Evolutionary conservation across 148 eudicot genomes (phyloP).

Genomic region (Selenicereus undatus): DNA sequence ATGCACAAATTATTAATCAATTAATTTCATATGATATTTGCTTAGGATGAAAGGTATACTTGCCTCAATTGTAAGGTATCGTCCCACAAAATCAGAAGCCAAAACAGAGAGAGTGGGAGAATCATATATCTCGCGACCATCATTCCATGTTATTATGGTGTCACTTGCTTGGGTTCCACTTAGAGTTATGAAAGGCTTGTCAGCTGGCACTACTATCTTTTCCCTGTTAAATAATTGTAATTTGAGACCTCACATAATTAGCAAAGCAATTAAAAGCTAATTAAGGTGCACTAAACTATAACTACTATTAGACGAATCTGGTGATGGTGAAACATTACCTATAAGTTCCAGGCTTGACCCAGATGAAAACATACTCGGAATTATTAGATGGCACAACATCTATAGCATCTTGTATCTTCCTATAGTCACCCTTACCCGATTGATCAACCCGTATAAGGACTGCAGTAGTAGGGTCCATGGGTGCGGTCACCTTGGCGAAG

Average conservation of each 20-base stretch:
- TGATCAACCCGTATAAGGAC: slow-evolving; percentile 67
- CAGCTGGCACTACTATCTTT: slow-evolving; percentile 60
- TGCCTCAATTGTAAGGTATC: slow-evolving; percentile 68
- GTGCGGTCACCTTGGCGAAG: slow-evolving; percentile 1
- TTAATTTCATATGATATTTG: not conserved
- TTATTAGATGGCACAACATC: slow-evolving; percentile 62
- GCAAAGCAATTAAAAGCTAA: too few relatives aligned
- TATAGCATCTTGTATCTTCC: slow-evolving; percentile 67
- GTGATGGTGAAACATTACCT: slow-evolving; percentile 30
- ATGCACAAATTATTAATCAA: not conserved
- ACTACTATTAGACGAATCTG: too few relatives aligned
- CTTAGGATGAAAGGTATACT: not conserved
- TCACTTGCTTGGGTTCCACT: slow-evolving; percentile 56
- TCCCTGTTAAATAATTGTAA: slow-evolving; percentile 36
- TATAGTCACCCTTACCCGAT: slow-evolving; percentile 57
- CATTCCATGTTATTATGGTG: slow-evolving; percentile 64
- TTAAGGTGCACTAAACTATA: too few relatives aligned
- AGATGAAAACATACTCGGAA: slow-evolving; percentile 47
- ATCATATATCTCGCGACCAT: slow-evolving; percentile 44
- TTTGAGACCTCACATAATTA: not conserved
- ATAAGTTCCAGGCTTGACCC: slow-evolving; percentile 77
- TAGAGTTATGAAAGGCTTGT: slow-evolving; percentile 72
- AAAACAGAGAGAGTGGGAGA: slow-evolving; percentile 50
- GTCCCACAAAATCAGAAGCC: slow-evolving; percentile 71
- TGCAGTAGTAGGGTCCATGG: slow-evolving; percentile 48